Percentiles rank a stretch among this genome's conserved stretches.
Evolutionary conservation across 805 yeast genomes (phyloP).

Genomic region (Komagataella kurtzmanii): DNA sequence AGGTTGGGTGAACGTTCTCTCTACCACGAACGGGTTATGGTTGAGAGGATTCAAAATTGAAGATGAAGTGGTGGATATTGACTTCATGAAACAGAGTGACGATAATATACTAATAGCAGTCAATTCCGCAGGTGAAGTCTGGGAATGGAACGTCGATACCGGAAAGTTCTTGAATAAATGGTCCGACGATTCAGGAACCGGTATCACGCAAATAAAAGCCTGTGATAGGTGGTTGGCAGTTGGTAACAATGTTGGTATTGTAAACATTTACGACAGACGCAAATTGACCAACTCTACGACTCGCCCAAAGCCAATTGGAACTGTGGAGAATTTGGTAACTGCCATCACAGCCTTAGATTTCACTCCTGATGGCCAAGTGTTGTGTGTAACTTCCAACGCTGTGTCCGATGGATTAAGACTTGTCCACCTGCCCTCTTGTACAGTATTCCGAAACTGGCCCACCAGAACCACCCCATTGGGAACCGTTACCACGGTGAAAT

Average conservation of each 20-base stretch:
- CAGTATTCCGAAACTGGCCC: conserved; percentile 93
- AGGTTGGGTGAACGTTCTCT: conserved; percentile 83
- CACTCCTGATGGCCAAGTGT: conserved; percentile 77
- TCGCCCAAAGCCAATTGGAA: conserved; percentile 40
- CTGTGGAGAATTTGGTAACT: conserved; percentile 71
- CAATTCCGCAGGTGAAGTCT: conserved; percentile 75
- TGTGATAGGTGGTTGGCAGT: conserved; percentile 74
- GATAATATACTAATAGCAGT: conserved; percentile 36
- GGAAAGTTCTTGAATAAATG: conserved; percentile 50
- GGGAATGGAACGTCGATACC: conserved; percentile 60
- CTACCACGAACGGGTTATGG: conserved; percentile 77
- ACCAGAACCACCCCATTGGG: conserved; percentile 95
- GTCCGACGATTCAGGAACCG: conserved; percentile 79
- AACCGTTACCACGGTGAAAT: conserved; percentile 69
- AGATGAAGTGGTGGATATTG: conserved; percentile 76
- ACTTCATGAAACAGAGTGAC: conserved; percentile 33
- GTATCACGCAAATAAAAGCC: conserved; percentile 58
- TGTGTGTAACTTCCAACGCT: conserved; percentile 76
- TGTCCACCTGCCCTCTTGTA: conserved; percentile 78
- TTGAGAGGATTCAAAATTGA: conserved; percentile 78
- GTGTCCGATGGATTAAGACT: conserved; percentile 76
- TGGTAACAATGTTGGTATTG: conserved; percentile 84
- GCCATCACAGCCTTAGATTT: conserved; percentile 63
- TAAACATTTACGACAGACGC: conserved; percentile 64
- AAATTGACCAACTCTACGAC: conserved; percentile 7